Percentiles rank a stretch among this genome's conserved stretches.
Evolutionary conservation across 192 early-diverging fungal species (phyloP).

Genomic region (Neocallimastix lanati): DNA sequence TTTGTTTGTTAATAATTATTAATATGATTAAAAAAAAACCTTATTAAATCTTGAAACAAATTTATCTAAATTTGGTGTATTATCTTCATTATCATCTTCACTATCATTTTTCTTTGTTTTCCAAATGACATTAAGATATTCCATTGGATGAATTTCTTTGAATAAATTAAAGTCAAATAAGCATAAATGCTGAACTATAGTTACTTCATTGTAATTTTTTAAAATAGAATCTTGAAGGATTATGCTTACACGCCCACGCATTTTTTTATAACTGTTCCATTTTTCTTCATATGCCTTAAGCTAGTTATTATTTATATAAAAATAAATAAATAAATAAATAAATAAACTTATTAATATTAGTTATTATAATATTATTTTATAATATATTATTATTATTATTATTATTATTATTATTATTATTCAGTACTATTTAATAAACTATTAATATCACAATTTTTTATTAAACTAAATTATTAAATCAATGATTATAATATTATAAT

Average conservation of each 20-base stretch:
- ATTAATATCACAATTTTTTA: too few species aligned
- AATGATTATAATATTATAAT: too few species aligned
- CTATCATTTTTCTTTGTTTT: conserved; percentile 5
- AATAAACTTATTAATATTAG: too few species aligned
- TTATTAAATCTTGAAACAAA: conserved; percentile 39
- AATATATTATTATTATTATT: too few species aligned
- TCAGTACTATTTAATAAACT: too few species aligned
- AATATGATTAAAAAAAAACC: too few species aligned
- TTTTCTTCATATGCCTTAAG: conserved; percentile 22
- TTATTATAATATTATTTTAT: too few species aligned
- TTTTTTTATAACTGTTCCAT: conserved; percentile 18
- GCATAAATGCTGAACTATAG: conserved; percentile 27
- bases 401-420: too few species aligned
- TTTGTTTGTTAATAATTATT: too few species aligned
- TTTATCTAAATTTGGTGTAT: conserved; percentile 25
- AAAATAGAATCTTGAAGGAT: conserved; percentile 25
- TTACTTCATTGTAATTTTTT: conserved; percentile 15
- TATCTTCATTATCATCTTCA: conserved; percentile 9
- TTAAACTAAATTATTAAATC: too few species aligned
- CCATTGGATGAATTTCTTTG: conserved; percentile 36
- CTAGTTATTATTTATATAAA: too few species aligned
- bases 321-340: too few species aligned
- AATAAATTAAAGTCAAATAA: conserved; percentile 32
- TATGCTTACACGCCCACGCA: conserved; percentile 18
- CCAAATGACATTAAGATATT: conserved; percentile 41